Base-by-base conservation (phyloP, 805 yeast species). In the Ogataea pilisensis region DNA sequence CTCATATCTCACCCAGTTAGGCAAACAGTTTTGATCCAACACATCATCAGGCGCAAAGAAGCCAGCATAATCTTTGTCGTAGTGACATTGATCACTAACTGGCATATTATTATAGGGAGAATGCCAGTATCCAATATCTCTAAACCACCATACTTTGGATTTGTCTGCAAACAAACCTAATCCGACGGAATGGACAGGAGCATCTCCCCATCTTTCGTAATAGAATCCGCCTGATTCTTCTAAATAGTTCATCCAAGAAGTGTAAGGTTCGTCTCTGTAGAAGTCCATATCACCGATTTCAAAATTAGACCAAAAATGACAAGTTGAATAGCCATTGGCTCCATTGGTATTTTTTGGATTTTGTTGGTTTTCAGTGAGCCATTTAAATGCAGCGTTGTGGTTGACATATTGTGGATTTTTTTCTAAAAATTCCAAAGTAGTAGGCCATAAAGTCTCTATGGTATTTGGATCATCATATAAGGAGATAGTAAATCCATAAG, bases 281-380 rank as follows among this genome's bases (percentile, higher is more conserved):
- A 88, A 78, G 37, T 78, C 73, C 64, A 88, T 70, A 44, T 74
- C 73, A 11, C 83, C 95, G 48, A 88, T 75, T 60, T 88, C 96
- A 58, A 88, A 85, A 64, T 80, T 82, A 29, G 89, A 76, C 89
- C 93, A 85, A 70, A 85, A 84, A 62, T 87, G 95, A 61, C 96
- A 88, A 43, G 80, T 74, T 58, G 88, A 88, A 66, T 85, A 88
- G 13, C 76, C 76, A 22, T 65, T 54, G 1, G 75, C 66, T 6
- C 48, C 53, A 13, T 59, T 53, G 37, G 60, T 67, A 45, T 67
- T 70, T n/a, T 58, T 55, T n/a, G 79, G 78, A 67, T 44, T 73
- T 72, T 44, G 90, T 86, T 34, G 65, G 61, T 62, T 85, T 85
- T 80, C 79, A 17, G 88, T 79, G 28, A 89, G 65, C 68, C 84